These are phyloP conservation scores for Fusarium verrucosum DNA, from an alignment of 2,329 filamentous ascomycete genomes.

Conservation along the genomic window DNA sequence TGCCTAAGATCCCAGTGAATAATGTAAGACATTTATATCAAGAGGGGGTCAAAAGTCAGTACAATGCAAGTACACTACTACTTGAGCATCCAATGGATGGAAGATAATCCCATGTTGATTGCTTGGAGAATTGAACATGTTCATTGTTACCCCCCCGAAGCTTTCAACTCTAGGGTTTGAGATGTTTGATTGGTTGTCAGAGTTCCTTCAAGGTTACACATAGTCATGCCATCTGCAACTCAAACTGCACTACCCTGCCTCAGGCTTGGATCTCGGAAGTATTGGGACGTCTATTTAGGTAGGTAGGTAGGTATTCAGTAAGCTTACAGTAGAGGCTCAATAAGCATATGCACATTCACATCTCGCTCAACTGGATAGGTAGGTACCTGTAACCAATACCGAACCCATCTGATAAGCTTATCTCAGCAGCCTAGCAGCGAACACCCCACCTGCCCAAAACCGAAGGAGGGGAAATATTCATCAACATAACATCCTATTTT, in stretches of 20 bases:
- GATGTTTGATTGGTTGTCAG: slow-evolving; percentile 16
- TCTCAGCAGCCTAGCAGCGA: slow-evolving; percentile 37
- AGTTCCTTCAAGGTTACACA: slow-evolving; percentile 18
- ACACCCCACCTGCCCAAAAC: slow-evolving; percentile 40
- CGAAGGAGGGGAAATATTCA: slow-evolving; percentile 39
- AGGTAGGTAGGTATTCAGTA: neutral
- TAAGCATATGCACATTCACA: neutral
- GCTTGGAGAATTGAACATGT: neutral
- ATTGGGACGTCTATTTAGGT: neutral
- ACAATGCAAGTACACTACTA: neutral
- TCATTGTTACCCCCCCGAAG: neutral
- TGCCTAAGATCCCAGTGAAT: too few relatives aligned
- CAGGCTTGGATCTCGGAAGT: neutral
- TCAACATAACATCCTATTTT: neutral
- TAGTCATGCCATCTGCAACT: slow-evolving; percentile 20
- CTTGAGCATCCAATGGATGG: too few relatives aligned
- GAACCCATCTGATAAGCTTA: slow-evolving; percentile 30
- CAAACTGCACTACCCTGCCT: slow-evolving; percentile 9
- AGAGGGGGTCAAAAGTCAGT: neutral
- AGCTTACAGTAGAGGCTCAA: neutral
- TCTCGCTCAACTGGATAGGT: neutral
- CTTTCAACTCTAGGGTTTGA: neutral
- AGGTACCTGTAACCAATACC: neutral
- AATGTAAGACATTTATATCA: too few relatives aligned
- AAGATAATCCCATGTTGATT: neutral